Percentiles rank a stretch among this genome's conserved stretches.
Conservation (phyloP, 1,284 basidiomycete species). For the Malassezia globosa region DNA sequence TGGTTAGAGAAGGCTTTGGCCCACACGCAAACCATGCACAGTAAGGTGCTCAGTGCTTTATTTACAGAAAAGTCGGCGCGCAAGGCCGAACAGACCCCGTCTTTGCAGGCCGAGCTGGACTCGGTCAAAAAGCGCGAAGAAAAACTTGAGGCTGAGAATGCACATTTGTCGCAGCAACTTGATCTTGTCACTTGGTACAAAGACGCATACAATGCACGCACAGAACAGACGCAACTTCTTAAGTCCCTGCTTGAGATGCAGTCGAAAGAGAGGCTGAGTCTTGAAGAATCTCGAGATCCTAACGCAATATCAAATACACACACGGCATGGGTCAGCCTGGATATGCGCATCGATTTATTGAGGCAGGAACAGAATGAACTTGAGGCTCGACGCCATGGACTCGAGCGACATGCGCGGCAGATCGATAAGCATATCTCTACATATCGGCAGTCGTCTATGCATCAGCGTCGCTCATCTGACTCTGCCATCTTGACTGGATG, state of each 20-base stretch:
- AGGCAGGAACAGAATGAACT: not conserved
- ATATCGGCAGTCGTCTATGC: no score
- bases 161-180: not conserved
- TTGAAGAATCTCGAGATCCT: not conserved
- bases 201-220: slow-evolving; percentile 13
- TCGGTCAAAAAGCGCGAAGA: not conserved
- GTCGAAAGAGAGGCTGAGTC: not conserved
- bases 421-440: no score
- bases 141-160: not conserved
- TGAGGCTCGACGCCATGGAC: not conserved
- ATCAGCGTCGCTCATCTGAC: no score
- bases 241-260: not conserved
- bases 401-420: no score
- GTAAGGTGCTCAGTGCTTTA: not conserved
- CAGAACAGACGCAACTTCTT: slow-evolving; percentile 5
- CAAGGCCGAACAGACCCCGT: not conserved
- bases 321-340: not conserved
- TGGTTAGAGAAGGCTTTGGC: slow-evolving; percentile 2
- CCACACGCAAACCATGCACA: not conserved
- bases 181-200: slow-evolving; percentile 10
- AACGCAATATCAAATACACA: not conserved
- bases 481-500: no score
- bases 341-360: slow-evolving; percentile 1
- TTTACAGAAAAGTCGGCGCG: not conserved
- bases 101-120: not conserved